These are phyloP conservation scores for Paecilomyces sp. DNA, from an alignment of 2,329 filamentous ascomycete species.

Conservation along the genomic window DNA sequence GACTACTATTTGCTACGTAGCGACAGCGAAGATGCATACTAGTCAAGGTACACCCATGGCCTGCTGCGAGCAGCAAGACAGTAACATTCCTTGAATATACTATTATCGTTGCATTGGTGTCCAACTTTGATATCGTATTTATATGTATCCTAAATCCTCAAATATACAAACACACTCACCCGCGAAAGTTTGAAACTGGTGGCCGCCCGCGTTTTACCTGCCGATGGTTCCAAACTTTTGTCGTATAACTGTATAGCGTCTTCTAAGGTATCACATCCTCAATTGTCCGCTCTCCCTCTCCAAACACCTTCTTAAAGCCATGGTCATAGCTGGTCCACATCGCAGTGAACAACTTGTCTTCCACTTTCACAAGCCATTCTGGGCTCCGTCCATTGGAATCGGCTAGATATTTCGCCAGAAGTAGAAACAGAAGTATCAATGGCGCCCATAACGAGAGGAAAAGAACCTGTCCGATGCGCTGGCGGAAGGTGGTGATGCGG, in stretches of 20 bases:
- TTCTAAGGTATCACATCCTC: constrained; percentile 10
- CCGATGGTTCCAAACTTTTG: too few relatives aligned
- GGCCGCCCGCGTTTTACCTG: too few relatives aligned
- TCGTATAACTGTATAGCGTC: neutral
- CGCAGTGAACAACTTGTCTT: constrained; percentile 47
- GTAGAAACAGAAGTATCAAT: constrained; percentile 47
- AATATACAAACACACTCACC: neutral
- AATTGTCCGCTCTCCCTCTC: constrained; percentile 71
- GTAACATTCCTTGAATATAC: too few relatives aligned
- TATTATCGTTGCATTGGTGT: neutral
- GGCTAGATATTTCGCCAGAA: constrained; percentile 41
- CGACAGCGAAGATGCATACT: too few relatives aligned
- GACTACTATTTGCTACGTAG: neutral
- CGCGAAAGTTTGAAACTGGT: too few relatives aligned
- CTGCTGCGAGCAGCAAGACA: too few relatives aligned
- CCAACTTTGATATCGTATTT: neutral
- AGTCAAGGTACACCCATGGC: too few relatives aligned
- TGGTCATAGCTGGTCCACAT: constrained; percentile 61
- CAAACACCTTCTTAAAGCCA: constrained; percentile 62
- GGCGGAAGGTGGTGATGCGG: constrained; percentile 57
- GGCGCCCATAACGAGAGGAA: constrained; percentile 57
- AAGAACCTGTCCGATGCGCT: constrained; percentile 57
- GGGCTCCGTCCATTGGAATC: constrained; percentile 64
- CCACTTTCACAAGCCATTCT: constrained; percentile 53
- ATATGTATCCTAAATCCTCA: neutral